Conservation (phyloP, 106 monocot genomes). For the Dendrobium catenatum region DNA sequence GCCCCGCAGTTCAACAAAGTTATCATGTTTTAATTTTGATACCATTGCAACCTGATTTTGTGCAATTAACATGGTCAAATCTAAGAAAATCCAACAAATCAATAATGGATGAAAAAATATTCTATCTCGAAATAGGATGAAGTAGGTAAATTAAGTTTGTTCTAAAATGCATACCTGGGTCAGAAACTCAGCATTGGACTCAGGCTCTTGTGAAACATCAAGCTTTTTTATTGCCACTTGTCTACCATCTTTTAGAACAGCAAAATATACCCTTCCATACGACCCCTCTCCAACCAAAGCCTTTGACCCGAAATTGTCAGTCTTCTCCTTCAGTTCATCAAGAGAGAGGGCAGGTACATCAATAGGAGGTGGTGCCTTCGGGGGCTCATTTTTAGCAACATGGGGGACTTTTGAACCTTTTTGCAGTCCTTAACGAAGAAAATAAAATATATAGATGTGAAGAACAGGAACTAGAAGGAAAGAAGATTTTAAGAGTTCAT, state of each 20-base stretch:
- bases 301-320: constrained; percentile 44
- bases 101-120: neutral
- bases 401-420: neutral
- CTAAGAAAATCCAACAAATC: neutral
- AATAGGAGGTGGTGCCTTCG: constrained; percentile 21
- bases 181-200: constrained; percentile 14
- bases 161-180: constrained; percentile 16
- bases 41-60: constrained; percentile 35
- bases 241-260: constrained; percentile 33
- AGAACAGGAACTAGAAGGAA: neutral
- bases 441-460: neutral
- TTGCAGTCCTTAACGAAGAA: neutral
- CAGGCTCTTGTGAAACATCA: constrained; percentile 29
- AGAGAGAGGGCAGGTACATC: constrained; percentile 39
- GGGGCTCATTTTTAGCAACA: constrained; percentile 6
- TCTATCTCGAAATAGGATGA: neutral
- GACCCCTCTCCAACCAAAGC: constrained; percentile 61
- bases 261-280: constrained; percentile 59
- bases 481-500: neutral
- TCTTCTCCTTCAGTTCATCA: constrained; percentile 50
- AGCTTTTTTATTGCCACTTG: constrained; percentile 52
- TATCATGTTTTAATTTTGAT: constrained; percentile 48
- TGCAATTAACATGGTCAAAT: constrained; percentile 3
- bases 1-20: constrained; percentile 45
- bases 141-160: neutral